Evolutionary conservation across 2,329 filamentous ascomycete genomes (phyloP), one percentile per base, ranked within the genome.

Genomic region (Paecilomyces dactylethromorphus): DNA sequence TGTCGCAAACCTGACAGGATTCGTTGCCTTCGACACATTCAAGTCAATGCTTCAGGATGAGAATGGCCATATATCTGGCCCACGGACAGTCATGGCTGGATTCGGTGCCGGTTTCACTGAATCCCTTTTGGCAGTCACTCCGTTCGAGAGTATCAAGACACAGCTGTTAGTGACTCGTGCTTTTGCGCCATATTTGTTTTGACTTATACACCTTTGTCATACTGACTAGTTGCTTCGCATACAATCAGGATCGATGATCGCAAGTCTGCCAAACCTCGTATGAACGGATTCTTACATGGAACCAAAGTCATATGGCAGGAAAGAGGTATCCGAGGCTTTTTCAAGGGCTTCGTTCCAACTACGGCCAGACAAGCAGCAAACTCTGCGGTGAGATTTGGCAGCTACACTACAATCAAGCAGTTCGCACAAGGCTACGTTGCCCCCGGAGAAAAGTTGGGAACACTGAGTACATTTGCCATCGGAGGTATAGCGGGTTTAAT

Each of bases 141-240:
- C 94, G 0, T 97, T 95, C 60, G 94, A 99, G 78, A 95, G 91
- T 69, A 97, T 99, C 77, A 99, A 99, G 82, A 99, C 94, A 55
- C 95, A 95, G 66, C 80, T 99, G 84, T 89, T 72, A 57, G 79
- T 74, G 55, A 53, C 15, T 3, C 53, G 1, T 62, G 29, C 24
- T 45, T 53, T 24, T 3, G 29, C 22, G 31, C 21, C 45, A 22
- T 32, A 21, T 56, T 15, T 10, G 13, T 49, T 29, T 32, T 32
- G 29, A 12, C 6, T 54, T 49, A 13, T 21, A 45, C 3, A 12
- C 29, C 29, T 55, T 31, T 29, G 15, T 3, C 15, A 45, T 26
- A 5, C 22, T 22, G 5, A 52, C 49, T 29, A 5, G 5, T 22
- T 11, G 15, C 7, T 13, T 31, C 18, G 7, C n/a, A 11, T 26